A percentile compares a stretch with the other conserved stretches of the same genome.
phyloP scores from a whole-genome alignment of 352 stramenopile species.

The Phytophthora sansomeana region DNA sequence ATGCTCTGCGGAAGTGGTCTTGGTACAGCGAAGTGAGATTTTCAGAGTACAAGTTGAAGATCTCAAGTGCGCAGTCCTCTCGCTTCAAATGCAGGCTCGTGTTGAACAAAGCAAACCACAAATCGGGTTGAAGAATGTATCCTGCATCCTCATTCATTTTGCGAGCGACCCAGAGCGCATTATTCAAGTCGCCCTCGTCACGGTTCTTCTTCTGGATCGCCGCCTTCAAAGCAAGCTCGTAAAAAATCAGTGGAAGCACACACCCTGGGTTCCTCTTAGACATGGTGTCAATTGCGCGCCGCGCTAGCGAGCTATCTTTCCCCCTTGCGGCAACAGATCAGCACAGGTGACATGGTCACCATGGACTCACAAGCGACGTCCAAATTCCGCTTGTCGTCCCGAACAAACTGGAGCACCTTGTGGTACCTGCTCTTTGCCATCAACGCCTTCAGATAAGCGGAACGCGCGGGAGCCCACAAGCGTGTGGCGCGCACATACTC shows the following conservation, averaged over 20 bases:
- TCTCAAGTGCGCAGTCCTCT: constrained; percentile 28
- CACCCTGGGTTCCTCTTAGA: not conserved
- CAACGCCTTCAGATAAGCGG: constrained; percentile 15
- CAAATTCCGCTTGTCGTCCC: constrained; percentile 10
- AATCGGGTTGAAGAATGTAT: constrained; percentile 42
- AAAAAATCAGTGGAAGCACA: constrained; percentile 4
- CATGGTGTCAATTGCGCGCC: constrained; percentile 11
- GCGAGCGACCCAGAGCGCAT: constrained; percentile 43
- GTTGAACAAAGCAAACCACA: constrained; percentile 54
- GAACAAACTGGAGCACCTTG: constrained; percentile 1
- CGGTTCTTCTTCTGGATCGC: constrained; percentile 11
- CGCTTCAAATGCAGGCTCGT: constrained; percentile 41
- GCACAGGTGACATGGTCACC: constrained; percentile 1
- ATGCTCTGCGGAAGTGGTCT: constrained; percentile 38
- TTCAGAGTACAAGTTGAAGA: constrained; percentile 33
- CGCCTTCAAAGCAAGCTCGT: constrained; percentile 15
- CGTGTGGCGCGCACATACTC: constrained; percentile 6
- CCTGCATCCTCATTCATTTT: constrained; percentile 41
- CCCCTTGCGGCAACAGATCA: constrained; percentile 13
- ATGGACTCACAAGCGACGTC: constrained; percentile 8
- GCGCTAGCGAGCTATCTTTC: constrained; percentile 10
- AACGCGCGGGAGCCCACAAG: constrained; percentile 13
- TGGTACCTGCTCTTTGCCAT: constrained; percentile 3
- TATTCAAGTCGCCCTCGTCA: constrained; percentile 18
- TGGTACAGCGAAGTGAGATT: constrained; percentile 45